Base-by-base conservation (phyloP, 163 green algal genomes). In the Volvox carteri region DNA sequence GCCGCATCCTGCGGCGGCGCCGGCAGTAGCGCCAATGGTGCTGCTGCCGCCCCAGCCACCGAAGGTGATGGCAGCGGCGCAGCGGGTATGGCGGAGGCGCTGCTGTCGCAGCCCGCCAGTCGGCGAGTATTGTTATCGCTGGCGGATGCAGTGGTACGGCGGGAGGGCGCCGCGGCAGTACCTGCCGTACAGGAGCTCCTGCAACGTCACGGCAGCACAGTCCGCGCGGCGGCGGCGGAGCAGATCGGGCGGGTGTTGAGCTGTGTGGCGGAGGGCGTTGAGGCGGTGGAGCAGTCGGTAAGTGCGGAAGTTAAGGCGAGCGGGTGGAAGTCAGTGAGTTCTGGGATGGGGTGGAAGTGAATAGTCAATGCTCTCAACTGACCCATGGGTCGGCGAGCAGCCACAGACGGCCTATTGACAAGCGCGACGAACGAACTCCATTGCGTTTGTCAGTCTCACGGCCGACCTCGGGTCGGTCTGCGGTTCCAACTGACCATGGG, bases 111-210 rank as follows among this genome's bases (percentile, higher is more conserved):
- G 42, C 62, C 44, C 0, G 25, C 46, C 62, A 87, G 81, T 25
- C 46, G 81, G 33, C 23, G 28, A 33, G 14, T 80, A 50, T 68
- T 87, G 33, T 7, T 87, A 9, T 48, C 46, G 30, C 33, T 87
- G 21, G 81, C 67, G 23, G 81, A 87, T 23, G 65, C 67, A 35
- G 67, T 87, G 8, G 65, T 87, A 5, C 44, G 81, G 65, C 65
- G 35, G 0, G 46, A 42, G 81, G 67, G 81, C 25, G 44, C 1
- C 25, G 44, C 1, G 35, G 37, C 21, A 0, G 65, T 67, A 21
- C 30, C 46, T 2, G 48, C 67, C 3, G 65, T 80, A 9, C 65
- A 60, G 35, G 65, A 77, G 30, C 33, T 78, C 25, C 18, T 65
- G 37, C n/a, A 72, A 33, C n/a, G 37, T n/a, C 42, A 48, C 23